phyloP scores from a whole-genome alignment of 2,329 filamentous ascomycete species.

The Cordyceps fumosorosea region DNA sequence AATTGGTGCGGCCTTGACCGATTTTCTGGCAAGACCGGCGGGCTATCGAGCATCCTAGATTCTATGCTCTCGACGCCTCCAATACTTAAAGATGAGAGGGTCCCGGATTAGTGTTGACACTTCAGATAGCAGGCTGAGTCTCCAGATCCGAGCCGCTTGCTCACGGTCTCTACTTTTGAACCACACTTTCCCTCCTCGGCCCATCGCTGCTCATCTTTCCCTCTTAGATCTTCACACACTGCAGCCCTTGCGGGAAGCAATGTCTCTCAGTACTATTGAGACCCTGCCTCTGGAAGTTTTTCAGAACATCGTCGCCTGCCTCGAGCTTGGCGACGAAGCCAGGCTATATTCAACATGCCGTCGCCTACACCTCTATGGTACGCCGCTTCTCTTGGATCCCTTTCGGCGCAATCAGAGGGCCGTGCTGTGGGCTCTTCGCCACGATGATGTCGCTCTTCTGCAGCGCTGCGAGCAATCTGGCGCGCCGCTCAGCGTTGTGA shows the following conservation, averaged over 20 bases:
- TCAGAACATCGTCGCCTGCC: not conserved
- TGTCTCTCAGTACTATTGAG: not conserved
- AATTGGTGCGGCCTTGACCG: not conserved
- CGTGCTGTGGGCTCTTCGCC: not conserved
- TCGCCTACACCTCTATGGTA: not conserved
- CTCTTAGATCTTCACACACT: too few relatives aligned
- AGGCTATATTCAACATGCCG: constrained; percentile 2
- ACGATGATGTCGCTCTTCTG: not conserved
- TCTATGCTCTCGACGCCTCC: not conserved
- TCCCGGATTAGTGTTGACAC: not conserved
- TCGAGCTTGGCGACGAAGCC: not conserved
- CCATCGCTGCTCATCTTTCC: not conserved
- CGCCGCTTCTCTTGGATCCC: not conserved
- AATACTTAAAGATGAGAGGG: not conserved
- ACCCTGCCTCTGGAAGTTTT: not conserved
- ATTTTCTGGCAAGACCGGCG: not conserved
- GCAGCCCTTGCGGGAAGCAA: not conserved
- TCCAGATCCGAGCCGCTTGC: not conserved
- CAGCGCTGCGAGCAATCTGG: not conserved
- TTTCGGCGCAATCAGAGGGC: not conserved
- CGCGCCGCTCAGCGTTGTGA: not conserved
- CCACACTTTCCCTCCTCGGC: not conserved
- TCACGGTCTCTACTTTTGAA: not conserved
- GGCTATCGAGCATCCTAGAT: not conserved
- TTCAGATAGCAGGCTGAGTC: not conserved